Base-by-base conservation (phyloP, 257 asterid species). In the Linderniella brevidens region DNA sequence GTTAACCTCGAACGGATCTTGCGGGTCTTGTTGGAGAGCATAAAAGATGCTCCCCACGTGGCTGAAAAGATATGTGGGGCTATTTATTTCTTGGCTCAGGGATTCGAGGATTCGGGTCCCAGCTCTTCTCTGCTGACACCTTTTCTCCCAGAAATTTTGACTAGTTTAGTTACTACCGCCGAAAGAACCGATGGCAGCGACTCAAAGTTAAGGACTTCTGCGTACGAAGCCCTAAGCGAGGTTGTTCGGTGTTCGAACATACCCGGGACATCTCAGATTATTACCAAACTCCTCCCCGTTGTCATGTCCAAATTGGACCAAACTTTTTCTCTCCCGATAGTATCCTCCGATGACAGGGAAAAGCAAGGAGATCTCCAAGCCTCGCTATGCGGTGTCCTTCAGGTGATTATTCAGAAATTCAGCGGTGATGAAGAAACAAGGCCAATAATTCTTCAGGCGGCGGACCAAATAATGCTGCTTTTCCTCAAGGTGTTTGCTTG, bases 41-140 rank as follows among this genome's bases (percentile, higher is more conserved):
- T 76, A 42, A 72, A 70, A 53, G 94, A 82, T 63, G 71, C 80
- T 36, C 92, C 94, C 17, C 80, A 76, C 64, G 72, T 82, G 38
- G 84, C 92, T 0, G 96, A 82, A 64, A 81, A 78, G 69, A 79
- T 75, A 15, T 86, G 96, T 65, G 92, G 81, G 12, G 96, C 94
- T 38, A 71, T 86, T 43, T 86, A 78, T 72, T 81, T 61, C 67
- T 77, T 85, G 49, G 86, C 92, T 55, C 93, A 75, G 62, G 96
- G 96, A 11, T 85, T 70, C 11, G 95, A 85, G 69, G 85, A 80
- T 67, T 69, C 80, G 32, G 92, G 77, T n/a, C 63, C 85, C n/a
- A 62, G 72, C 55, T 57, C 85, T 53, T 73, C 92, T 48, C 13
- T 59, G 68, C 77, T 85, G 17, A 73, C 95, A 17, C 84, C 83